Percentiles rank a stretch among this genome's conserved stretches.
phyloP scores from a whole-genome alignment of 163 green algal species.

The Scenedesmus sp. region DNA sequence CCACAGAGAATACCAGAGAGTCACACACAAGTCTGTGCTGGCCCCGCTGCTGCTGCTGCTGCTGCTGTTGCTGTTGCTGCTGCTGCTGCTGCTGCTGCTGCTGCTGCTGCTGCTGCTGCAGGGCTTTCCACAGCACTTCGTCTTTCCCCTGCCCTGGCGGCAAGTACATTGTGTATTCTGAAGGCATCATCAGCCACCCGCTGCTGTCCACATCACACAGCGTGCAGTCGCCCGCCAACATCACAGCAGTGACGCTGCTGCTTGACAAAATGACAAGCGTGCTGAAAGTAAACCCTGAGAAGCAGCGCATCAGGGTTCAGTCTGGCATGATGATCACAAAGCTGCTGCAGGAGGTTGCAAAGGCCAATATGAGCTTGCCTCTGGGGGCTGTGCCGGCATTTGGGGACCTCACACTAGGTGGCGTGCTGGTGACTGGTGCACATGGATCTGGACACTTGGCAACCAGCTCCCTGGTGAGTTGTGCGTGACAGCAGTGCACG shows the following conservation, averaged over 20 bases:
- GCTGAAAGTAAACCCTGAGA: slow-evolving; percentile 15
- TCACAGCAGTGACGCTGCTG: slow-evolving; percentile 30
- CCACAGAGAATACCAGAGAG: too few species aligned
- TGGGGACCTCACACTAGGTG: slow-evolving; percentile 48
- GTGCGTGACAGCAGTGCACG: too few species aligned
- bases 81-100: neutral
- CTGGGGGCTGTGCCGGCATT: slow-evolving; percentile 45
- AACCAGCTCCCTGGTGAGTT: slow-evolving; percentile 33
- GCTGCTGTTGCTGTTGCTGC: neutral
- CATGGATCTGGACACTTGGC: slow-evolving; percentile 26
- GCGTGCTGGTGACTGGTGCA: slow-evolving; percentile 44
- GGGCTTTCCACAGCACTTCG: slow-evolving; percentile 46
- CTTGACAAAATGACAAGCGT: slow-evolving; percentile 28
- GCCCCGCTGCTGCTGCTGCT: neutral
- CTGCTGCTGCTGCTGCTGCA: slow-evolving; percentile 25
- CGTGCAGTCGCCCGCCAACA: neutral
- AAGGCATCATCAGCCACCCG: neutral
- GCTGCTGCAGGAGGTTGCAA: slow-evolving; percentile 32
- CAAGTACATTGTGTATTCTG: neutral
- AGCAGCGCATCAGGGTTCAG: slow-evolving; percentile 23
- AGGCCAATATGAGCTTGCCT: slow-evolving; percentile 40
- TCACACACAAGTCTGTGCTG: too few species aligned
- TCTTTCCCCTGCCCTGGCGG: slow-evolving; percentile 42
- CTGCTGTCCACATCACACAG: neutral
- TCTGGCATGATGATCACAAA: slow-evolving; percentile 43